phyloP scores from a whole-genome alignment of 164 flowering plant genomes.

The Liriodendron chinense region DNA sequence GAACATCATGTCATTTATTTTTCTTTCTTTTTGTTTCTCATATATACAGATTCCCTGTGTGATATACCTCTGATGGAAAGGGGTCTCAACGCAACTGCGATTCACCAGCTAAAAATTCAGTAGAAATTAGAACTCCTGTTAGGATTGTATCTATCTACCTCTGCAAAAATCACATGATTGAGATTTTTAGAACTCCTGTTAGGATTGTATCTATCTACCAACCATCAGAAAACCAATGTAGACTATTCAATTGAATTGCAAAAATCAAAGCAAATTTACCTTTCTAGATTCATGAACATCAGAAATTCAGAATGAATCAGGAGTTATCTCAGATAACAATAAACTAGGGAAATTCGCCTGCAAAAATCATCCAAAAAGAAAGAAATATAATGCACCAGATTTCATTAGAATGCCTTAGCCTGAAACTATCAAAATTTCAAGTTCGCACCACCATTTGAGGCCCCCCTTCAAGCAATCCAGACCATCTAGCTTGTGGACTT shows the following conservation, averaged over 20 bases:
- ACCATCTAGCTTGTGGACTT: too few species aligned
- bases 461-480: not conserved
- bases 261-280: not conserved
- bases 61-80: not conserved
- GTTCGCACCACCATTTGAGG: not conserved
- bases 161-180: not conserved
- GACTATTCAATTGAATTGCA: not conserved
- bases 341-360: slow-evolving; percentile 56
- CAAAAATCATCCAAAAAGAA: slow-evolving; percentile 7
- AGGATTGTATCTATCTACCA: not conserved
- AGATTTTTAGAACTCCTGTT: not conserved
- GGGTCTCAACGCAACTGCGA: not conserved
- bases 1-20: not conserved
- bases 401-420: not conserved
- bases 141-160: not conserved
- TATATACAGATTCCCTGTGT: not conserved
- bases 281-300: slow-evolving; percentile 17
- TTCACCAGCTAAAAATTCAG: not conserved
- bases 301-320: slow-evolving; percentile 43
- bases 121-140: not conserved
- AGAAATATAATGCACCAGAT: not conserved
- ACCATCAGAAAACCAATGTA: not conserved
- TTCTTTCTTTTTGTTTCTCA: not conserved
- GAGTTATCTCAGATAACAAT: slow-evolving; percentile 51
- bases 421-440: not conserved